Percentiles rank a stretch among this genome's conserved stretches.
Evolutionary conservation across 2,329 filamentous ascomycete genomes (phyloP).

Genomic region (Sclerotinia borealis): DNA sequence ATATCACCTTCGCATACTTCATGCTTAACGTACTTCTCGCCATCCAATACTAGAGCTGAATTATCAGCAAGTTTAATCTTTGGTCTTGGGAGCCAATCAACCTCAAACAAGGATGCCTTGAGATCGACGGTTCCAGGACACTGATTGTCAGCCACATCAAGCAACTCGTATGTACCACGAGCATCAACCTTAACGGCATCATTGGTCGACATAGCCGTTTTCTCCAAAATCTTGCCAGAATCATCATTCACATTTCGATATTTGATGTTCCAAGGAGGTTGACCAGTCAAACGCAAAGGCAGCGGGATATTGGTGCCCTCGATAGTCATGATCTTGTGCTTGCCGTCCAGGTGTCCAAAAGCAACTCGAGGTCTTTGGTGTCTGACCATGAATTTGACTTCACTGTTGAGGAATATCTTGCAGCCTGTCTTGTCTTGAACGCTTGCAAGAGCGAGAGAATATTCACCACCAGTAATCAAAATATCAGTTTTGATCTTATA

Average conservation of each 20-base stretch:
- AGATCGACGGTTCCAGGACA: slow-evolving; percentile 79
- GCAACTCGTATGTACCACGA: slow-evolving; percentile 73
- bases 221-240: slow-evolving; percentile 42
- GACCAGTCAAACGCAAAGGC: slow-evolving; percentile 79
- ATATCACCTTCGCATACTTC: slow-evolving; percentile 93
- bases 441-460: slow-evolving; percentile 77
- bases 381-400: slow-evolving; percentile 77
- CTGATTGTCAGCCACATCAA: slow-evolving; percentile 68
- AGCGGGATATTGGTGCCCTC: slow-evolving; percentile 69
- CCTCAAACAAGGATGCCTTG: slow-evolving; percentile 66
- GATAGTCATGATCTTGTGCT: slow-evolving; percentile 65
- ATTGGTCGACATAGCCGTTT: slow-evolving; percentile 49
- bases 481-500: slow-evolving; percentile 71
- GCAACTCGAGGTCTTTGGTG: slow-evolving; percentile 80
- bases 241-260: slow-evolving; percentile 62
- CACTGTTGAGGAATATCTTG: slow-evolving; percentile 78
- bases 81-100: slow-evolving; percentile 82
- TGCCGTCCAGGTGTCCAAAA: slow-evolving; percentile 82
- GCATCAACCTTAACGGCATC: slow-evolving; percentile 59
- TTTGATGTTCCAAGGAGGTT: slow-evolving; percentile 74
- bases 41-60: slow-evolving; percentile 51
- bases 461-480: slow-evolving; percentile 78
- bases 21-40: slow-evolving; percentile 60
- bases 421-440: slow-evolving; percentile 83
- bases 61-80: slow-evolving; percentile 60